A percentile compares a stretch with the other conserved stretches of the same genome.
Conservation (phyloP, 257 asterid species). For the Plantago elongata region DNA sequence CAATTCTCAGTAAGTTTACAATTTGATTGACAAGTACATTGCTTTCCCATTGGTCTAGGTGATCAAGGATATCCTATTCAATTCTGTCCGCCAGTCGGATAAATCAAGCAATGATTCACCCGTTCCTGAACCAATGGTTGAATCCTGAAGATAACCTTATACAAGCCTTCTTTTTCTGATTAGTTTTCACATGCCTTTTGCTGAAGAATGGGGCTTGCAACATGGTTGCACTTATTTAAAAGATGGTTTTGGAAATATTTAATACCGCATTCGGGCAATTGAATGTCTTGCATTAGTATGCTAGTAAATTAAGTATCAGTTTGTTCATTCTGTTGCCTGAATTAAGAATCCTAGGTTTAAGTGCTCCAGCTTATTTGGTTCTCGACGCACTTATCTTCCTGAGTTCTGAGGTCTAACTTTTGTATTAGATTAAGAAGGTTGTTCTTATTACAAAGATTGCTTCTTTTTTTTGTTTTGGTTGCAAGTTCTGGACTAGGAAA, state of each 20-base stretch:
- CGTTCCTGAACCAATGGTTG: slow-evolving; percentile 89
- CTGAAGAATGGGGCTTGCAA: not conserved
- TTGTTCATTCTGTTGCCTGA: not conserved
- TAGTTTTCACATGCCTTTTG: not conserved
- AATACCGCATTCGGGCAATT: not conserved
- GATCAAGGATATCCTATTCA: slow-evolving; percentile 89
- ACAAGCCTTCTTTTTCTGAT: not conserved
- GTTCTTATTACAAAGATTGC: too few species aligned
- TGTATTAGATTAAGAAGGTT: slow-evolving; percentile 10
- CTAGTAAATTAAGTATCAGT: not conserved
- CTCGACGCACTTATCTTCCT: too few species aligned
- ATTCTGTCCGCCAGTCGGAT: slow-evolving; percentile 68
- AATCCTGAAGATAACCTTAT: slow-evolving; percentile 38
- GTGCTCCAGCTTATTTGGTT: slow-evolving; percentile 27
- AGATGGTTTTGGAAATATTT: not conserved
- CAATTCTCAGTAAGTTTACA: slow-evolving; percentile 1
- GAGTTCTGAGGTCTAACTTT: too few species aligned
- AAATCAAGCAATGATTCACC: slow-evolving; percentile 50
- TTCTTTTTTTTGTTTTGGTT: too few species aligned
- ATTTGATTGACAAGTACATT: not conserved
- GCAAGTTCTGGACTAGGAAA: too few species aligned
- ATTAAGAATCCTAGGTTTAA: too few species aligned
- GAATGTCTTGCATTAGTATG: not conserved
- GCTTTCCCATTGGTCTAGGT: slow-evolving; percentile 42
- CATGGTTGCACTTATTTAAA: not conserved